Percentiles rank a stretch among this genome's conserved stretches.
phyloP scores from a whole-genome alignment of 2,329 filamentous ascomycete species.

The Aspergillus candidus region DNA sequence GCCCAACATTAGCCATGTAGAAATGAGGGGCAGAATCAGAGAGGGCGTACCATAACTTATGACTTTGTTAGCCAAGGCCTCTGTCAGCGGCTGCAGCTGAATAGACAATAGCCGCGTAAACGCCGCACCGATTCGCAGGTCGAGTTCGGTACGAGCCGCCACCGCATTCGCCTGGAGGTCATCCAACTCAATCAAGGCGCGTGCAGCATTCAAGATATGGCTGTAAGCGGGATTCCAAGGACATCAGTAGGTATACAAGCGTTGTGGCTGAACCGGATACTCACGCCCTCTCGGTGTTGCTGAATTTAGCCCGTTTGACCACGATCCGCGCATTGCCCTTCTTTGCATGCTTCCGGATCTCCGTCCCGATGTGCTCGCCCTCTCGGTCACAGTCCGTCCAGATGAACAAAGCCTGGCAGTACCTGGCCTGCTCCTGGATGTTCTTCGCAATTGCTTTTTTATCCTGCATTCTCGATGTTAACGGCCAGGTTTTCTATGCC shows the following conservation, averaged over 20 bases:
- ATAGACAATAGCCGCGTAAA: slow-evolving; percentile 86
- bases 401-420: slow-evolving; percentile 73
- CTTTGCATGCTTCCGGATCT: slow-evolving; percentile 76
- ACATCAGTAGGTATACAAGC: neutral
- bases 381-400: slow-evolving; percentile 99
- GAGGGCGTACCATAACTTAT: slow-evolving; percentile 69
- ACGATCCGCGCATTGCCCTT: slow-evolving; percentile 68
- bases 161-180: slow-evolving; percentile 84
- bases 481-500: neutral
- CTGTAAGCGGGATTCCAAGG: slow-evolving; percentile 37
- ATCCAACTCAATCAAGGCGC: slow-evolving; percentile 69
- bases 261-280: slow-evolving; percentile 24
- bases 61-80: slow-evolving; percentile 56
- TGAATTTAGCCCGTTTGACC: slow-evolving; percentile 83
- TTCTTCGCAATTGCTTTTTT: slow-evolving; percentile 78
- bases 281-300: slow-evolving; percentile 87
- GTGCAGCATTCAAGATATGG: slow-evolving; percentile 80
- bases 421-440: slow-evolving; percentile 70
- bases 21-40: neutral
- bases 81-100: slow-evolving; percentile 66
- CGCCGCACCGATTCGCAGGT: slow-evolving; percentile 83
- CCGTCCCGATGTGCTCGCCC: slow-evolving; percentile 90
- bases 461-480: slow-evolving; percentile 49
- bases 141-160: slow-evolving; percentile 80
- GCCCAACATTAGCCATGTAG: neutral